phyloP scores from a whole-genome alignment of 2,329 filamentous ascomycete genomes.

The Clonostachys rosea region DNA sequence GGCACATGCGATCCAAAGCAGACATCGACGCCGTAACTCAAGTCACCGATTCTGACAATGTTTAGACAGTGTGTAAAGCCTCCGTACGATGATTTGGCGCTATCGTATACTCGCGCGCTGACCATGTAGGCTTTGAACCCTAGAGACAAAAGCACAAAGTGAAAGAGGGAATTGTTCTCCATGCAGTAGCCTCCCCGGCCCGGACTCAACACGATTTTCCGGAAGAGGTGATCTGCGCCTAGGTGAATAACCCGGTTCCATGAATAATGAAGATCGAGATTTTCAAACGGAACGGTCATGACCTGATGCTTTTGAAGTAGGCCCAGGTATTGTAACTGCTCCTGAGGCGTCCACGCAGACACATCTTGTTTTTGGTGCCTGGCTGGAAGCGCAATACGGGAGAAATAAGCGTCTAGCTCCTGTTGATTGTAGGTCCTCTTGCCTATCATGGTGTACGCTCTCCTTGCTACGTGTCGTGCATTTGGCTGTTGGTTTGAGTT shows the following conservation, averaged over 20 bases:
- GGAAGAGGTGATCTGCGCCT: conserved; percentile 25
- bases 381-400: too few relatives aligned
- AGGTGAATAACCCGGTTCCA: conserved; percentile 23
- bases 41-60: conserved; percentile 8
- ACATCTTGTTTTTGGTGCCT: not conserved
- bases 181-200: conserved; percentile 41
- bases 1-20: conserved; percentile 14
- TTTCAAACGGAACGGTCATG: conserved; percentile 38
- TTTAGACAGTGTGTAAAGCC: conserved; percentile 19
- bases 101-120: conserved; percentile 13
- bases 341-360: not conserved
- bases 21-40: conserved; percentile 13
- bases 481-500: too few relatives aligned
- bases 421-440: too few relatives aligned
- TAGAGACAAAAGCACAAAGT: conserved; percentile 30
- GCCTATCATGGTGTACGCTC: too few relatives aligned
- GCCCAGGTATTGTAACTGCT: not conserved
- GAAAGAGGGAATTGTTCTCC: conserved; percentile 36
- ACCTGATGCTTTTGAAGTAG: conserved; percentile 22
- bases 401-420: too few relatives aligned
- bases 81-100: conserved; percentile 4
- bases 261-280: conserved; percentile 37
- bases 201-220: conserved; percentile 26
- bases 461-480: too few relatives aligned
- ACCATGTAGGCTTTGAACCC: conserved; percentile 24